Percentiles rank a stretch among this genome's conserved stretches.
Evolutionary conservation across 2,329 filamentous ascomycete species (phyloP).

Genomic region (Chrysoporthe deuterocubensis): DNA sequence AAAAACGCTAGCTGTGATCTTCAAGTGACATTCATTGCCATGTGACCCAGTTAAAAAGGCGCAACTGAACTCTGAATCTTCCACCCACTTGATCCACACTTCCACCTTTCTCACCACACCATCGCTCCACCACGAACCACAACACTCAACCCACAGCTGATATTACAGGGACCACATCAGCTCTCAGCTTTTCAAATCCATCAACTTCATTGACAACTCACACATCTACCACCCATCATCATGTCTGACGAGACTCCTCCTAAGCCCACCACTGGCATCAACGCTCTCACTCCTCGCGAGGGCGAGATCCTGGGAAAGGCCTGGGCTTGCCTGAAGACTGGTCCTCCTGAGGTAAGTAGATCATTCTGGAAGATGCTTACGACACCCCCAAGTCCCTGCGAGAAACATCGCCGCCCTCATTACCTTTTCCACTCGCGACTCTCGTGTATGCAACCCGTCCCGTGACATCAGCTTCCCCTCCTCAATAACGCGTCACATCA

Average conservation of each 20-base stretch:
- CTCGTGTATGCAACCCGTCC: neutral
- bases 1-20: neutral
- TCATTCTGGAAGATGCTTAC: neutral
- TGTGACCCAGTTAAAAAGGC: neutral
- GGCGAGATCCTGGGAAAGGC: conserved; percentile 25
- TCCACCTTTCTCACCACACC: neutral
- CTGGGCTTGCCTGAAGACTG: conserved; percentile 25
- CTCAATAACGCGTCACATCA: neutral
- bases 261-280: conserved; percentile 14
- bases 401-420: neutral
- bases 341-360: conserved; percentile 24
- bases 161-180: neutral
- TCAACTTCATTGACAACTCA: neutral
- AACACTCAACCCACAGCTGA: neutral
- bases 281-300: conserved; percentile 43
- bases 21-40: neutral
- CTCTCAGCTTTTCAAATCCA: neutral
- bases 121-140: neutral
- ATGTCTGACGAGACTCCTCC: conserved; percentile 12
- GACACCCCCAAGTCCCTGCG: neutral
- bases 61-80: neutral
- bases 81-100: neutral
- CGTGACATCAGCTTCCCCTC: neutral
- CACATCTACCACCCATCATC: neutral
- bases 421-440: neutral